Evolutionary conservation across 2,329 filamentous ascomycete species (phyloP), one percentile per base, ranked within the genome.

Genomic region (Colletotrichum cereale): DNA sequence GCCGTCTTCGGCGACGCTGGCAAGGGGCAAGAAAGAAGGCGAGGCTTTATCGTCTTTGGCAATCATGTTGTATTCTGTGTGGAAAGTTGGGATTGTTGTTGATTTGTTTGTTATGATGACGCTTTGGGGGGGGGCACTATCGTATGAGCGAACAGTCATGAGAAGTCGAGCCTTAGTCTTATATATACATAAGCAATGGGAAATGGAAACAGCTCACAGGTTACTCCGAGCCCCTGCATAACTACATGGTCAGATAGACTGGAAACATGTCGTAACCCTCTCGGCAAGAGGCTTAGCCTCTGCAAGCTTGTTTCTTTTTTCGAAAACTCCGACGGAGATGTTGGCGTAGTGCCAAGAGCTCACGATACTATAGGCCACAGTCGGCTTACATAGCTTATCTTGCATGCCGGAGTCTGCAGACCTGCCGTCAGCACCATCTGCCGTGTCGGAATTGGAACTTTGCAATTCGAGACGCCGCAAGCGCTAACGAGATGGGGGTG

Each of bases 1-100:
- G 63, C 85, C 83, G 67, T 87, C 84, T 18, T 76, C 69, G 48
- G 79, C 78, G 1, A 75, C 29, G 36, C 82, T 77, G 14, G 61
- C 34, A 3, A 63, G 47, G 11, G 61, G 61, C 11, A 63, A 26
- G 29, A 50, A 82, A 76, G 1, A 82, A 73, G 21, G 82, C 83
- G 65, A 86, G 18, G 53, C 40, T 26, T 63, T 42, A n/a, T 63
- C 47, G 36, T 63, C 61, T 52, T 34, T 63, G 47, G 48, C 48
- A 38, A 52, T 31, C 61, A 63, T 63, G 24, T n/a, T 50, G 58
- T 26, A 14, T 7, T 50, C 1, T 18, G 5, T 8, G 26, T n/a
- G 2, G 1, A 14, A 36, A 5, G 1, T 10, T 5, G 10, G 18
- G 10, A 4, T 3, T 18, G 3, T 12, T 36, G 29, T 12, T 36